phyloP scores from a whole-genome alignment of 768 basidiomycete species.

The Mycena polygramma region DNA sequence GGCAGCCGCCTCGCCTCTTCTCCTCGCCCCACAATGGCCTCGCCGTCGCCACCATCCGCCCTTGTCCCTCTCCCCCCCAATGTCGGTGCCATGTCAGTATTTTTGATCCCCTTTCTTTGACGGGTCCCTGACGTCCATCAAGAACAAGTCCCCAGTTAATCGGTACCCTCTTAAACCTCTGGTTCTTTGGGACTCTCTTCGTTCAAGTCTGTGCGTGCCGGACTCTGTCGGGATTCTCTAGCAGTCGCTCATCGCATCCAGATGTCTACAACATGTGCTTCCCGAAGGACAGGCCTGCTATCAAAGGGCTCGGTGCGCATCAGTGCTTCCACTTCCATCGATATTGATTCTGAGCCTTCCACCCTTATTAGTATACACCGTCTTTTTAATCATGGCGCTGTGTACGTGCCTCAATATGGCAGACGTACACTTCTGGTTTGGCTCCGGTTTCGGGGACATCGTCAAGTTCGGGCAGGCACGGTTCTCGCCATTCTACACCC shows the following conservation, averaged over 20 bases:
- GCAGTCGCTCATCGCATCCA: background rate
- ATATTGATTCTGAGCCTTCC: no score
- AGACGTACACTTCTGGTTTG: constrained; percentile 24
- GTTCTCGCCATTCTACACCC: constrained; percentile 11
- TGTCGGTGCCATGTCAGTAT: no score
- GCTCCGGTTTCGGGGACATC: constrained; percentile 24
- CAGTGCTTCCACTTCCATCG: background rate
- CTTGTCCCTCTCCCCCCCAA: no score
- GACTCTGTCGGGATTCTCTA: no score
- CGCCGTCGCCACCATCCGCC: no score
- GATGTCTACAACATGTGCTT: constrained; percentile 29
- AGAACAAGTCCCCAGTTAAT: background rate
- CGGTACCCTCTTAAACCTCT: background rate
- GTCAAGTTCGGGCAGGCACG: constrained; percentile 6
- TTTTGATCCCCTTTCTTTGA: no score
- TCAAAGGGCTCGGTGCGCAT: constrained; percentile 25
- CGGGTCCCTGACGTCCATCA: no score
- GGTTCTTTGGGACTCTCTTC: background rate
- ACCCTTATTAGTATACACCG: constrained; percentile 17
- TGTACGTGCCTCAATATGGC: constrained; percentile 13
- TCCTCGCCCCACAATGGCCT: no score
- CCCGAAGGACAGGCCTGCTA: constrained; percentile 1
- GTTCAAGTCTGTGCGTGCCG: background rate
- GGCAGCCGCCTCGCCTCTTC: no score
- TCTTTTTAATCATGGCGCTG: constrained; percentile 9